Base-by-base conservation (phyloP, 73 alveolate genomes). In the Paramecium pentaurelia region DNA sequence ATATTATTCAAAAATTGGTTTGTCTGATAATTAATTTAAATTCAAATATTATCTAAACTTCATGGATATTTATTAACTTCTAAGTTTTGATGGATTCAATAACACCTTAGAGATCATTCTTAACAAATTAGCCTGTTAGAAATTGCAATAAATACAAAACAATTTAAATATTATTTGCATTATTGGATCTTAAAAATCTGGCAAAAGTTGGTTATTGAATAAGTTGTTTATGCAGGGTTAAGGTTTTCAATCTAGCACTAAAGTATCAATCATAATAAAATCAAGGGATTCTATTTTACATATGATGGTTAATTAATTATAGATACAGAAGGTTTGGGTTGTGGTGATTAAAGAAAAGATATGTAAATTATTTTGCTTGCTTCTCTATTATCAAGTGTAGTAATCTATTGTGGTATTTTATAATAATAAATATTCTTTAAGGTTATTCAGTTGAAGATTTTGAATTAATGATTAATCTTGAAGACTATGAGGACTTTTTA, bases 251-350 rank as follows among this genome's bases (percentile, higher is more conserved):
- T 32, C 84, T 28, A 64, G 27, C 12, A 64, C 84, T 32, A 64
- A 64, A 64, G 84, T 64, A 64, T 32, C 28, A 64, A 34, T 64
- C 47, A 32, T 64, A 32, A 64, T 32, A 64, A 28, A 32, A 22
- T 32, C 16, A 32, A 64, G 84, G 84, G 84, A 3, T 64, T 64
- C 84, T 64, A 64, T 64, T 28, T 2, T 28, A 64, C 84, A 27
- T 64, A 64, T 64, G 84, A 64, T 64, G 84, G 84, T 64, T 34
- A 64, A 32, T 64, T 64, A 51, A 64, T 64, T 34, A 64, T 64
- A 25, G 84, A 64, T n/a, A 64, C 84, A 64, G 84, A 64, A 64
- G 84, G 84, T 4, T 64, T 64, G 27, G 84, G 84, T 64, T 64
- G 84, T 28, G 84, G 84, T 6, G 84, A 64, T 64, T 10, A 64